These are phyloP conservation scores for Tricholoma bakamatsutake DNA, from an alignment of 768 basidiomycete species.

Conservation along the genomic window DNA sequence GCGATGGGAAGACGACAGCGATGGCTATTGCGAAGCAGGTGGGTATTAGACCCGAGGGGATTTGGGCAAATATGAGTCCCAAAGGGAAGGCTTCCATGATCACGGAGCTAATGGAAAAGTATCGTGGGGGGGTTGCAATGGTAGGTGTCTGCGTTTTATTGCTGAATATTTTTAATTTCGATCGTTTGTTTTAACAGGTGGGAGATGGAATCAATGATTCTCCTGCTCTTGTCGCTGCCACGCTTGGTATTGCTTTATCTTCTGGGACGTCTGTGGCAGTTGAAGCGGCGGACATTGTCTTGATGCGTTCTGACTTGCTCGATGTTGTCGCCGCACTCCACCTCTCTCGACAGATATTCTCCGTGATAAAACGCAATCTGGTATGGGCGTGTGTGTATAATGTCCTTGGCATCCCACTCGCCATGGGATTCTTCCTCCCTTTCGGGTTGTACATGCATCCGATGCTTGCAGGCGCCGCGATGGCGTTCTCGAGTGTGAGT, in stretches of 20 bases:
- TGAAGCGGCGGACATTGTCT: constrained; percentile 96
- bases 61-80: constrained; percentile 92
- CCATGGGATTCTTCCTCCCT: constrained; percentile 95
- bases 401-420: constrained; percentile 88
- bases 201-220: constrained; percentile 99
- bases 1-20: constrained; percentile 84
- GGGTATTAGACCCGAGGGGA: constrained; percentile 75
- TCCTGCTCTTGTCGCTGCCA: constrained; percentile 91
- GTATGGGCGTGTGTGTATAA: constrained; percentile 97
- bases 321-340: constrained; percentile 97
- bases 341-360: constrained; percentile 83
- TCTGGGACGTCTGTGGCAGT: constrained; percentile 96
- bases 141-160: constrained; percentile 35
- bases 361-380: constrained; percentile 87
- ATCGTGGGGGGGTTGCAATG: constrained; percentile 83
- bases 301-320: constrained; percentile 94
- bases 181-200: constrained; percentile 45
- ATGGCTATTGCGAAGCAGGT: constrained; percentile 85
- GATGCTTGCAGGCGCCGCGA: constrained; percentile 97
- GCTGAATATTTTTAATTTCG: background rate
- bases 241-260: constrained; percentile 93
- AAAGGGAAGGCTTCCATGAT: constrained; percentile 91
- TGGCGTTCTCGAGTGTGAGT: constrained; percentile 96
- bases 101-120: constrained; percentile 68
- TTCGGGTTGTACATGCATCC: constrained; percentile 91